Conservation (phyloP, 129 eudicot species). For the Artemisia tridentata region DNA sequence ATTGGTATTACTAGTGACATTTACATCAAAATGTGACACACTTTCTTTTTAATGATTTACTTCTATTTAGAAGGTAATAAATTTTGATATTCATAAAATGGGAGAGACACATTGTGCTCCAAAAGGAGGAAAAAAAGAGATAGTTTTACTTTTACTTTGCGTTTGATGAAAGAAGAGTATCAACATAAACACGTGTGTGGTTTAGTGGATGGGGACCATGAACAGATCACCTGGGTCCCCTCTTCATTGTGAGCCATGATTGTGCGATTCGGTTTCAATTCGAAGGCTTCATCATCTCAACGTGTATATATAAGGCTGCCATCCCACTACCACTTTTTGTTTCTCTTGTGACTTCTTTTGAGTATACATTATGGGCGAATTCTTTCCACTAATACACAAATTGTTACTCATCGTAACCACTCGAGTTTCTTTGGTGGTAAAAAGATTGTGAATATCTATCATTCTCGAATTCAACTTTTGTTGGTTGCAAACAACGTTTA, state of each 20-base stretch:
- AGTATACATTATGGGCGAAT: not conserved
- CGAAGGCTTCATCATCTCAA: constrained; percentile 26
- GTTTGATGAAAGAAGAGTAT: constrained; percentile 24
- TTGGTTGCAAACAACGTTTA: too few species aligned
- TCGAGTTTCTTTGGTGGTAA: not conserved
- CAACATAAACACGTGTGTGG: constrained; percentile 20
- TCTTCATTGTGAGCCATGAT: constrained; percentile 20
- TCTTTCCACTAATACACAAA: too few species aligned
- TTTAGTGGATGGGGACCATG: constrained; percentile 26
- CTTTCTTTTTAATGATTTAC: too few species aligned
- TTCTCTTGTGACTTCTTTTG: not conserved
- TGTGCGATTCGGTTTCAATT: constrained; percentile 2
- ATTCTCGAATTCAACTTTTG: not conserved
- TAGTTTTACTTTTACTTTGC: constrained; percentile 4
- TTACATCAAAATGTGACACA: too few species aligned
- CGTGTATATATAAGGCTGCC: constrained; percentile 24
- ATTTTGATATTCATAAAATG: too few species aligned
- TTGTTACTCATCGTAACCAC: too few species aligned
- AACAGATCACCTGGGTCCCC: constrained; percentile 32
- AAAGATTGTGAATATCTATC: not conserved
- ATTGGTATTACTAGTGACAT: too few species aligned
- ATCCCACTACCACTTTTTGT: constrained; percentile 26
- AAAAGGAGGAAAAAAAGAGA: too few species aligned
- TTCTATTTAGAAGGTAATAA: too few species aligned
- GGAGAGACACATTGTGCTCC: too few species aligned